phyloP scores from a whole-genome alignment of 768 basidiomycete genomes.

The Neoboletus brunneissimus region DNA sequence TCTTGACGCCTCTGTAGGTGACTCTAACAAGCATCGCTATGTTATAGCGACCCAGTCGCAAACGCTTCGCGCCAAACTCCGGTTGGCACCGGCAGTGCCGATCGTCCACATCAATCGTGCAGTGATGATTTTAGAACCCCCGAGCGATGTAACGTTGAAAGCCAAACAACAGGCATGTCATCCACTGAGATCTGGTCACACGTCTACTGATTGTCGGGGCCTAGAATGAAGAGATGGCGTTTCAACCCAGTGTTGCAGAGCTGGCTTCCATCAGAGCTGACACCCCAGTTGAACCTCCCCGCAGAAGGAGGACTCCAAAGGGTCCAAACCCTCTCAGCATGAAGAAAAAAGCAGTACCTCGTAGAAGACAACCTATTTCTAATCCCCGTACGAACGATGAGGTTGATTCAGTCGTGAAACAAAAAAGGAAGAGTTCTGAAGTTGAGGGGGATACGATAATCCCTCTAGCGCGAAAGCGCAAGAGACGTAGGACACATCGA shows the following conservation, averaged over 20 bases:
- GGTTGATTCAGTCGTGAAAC: neutral
- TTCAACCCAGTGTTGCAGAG: conserved; percentile 53
- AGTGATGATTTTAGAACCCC: conserved; percentile 91
- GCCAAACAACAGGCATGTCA: conserved; percentile 59
- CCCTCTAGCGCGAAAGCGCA: conserved; percentile 16
- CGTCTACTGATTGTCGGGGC: neutral
- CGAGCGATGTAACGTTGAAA: conserved; percentile 70
- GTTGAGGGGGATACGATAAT: neutral
- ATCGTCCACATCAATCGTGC: conserved; percentile 89
- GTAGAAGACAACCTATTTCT: neutral
- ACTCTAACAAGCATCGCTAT: conserved; percentile 89
- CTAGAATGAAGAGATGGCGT: conserved; percentile 63
- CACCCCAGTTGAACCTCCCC: conserved; percentile 38
- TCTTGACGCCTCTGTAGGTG: conserved; percentile 44
- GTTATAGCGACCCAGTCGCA: conserved; percentile 83
- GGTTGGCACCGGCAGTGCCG: conserved; percentile 79
- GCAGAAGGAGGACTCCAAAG: conserved; percentile 68
- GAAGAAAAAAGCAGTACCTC: conserved; percentile 70
- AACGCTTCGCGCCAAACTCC: conserved; percentile 63
- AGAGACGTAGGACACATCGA: conserved; percentile 19
- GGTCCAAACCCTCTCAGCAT: conserved; percentile 91
- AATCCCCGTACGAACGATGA: neutral
- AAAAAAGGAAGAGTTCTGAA: conserved; percentile 19
- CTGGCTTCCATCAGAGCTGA: conserved; percentile 39
- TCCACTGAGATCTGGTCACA: neutral